These are phyloP conservation scores for Pyrus betulifolia DNA, from an alignment of 306 rosid genomes.

Conservation along the genomic window DNA sequence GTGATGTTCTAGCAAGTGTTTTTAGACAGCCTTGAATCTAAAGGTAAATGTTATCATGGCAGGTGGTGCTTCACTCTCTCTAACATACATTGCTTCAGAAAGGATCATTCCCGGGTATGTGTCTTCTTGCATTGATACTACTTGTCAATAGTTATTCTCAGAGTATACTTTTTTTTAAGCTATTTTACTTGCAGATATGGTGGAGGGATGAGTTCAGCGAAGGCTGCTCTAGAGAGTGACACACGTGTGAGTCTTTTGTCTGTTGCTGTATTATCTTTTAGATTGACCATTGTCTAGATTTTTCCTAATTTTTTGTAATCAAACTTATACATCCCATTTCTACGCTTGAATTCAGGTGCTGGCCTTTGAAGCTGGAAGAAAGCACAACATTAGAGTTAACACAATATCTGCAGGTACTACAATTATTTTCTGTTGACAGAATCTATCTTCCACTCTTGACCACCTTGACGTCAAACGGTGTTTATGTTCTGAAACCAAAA, in stretches of 20 bases:
- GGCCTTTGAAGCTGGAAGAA: slow-evolving; percentile 98
- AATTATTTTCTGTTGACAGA: neutral
- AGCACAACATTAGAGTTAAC: slow-evolving; percentile 77
- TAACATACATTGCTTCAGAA: slow-evolving; percentile 94
- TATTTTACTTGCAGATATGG: slow-evolving; percentile 53
- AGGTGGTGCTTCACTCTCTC: slow-evolving; percentile 94
- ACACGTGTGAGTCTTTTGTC: slow-evolving; percentile 50
- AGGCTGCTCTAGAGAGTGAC: slow-evolving; percentile 95
- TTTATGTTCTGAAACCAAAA: neutral
- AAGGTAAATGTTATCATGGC: slow-evolving; percentile 11
- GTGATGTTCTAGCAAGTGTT: neutral
- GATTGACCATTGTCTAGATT: neutral
- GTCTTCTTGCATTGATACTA: neutral
- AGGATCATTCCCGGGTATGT: slow-evolving; percentile 92
- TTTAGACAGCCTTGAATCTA: neutral
- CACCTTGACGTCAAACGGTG: neutral
- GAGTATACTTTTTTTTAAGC: neutral
- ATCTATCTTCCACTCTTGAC: neutral
- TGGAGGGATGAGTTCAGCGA: slow-evolving; percentile 99
- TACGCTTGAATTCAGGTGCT: slow-evolving; percentile 52
- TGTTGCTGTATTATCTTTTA: neutral
- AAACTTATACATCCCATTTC: neutral
- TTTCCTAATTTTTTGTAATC: neutral
- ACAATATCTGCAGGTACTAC: slow-evolving; percentile 78
- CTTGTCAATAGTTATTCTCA: neutral